A percentile compares a stretch with the other conserved stretches of the same genome.
phyloP scores from a whole-genome alignment of 768 basidiomycete species.

The Mrakia blollopis region DNA sequence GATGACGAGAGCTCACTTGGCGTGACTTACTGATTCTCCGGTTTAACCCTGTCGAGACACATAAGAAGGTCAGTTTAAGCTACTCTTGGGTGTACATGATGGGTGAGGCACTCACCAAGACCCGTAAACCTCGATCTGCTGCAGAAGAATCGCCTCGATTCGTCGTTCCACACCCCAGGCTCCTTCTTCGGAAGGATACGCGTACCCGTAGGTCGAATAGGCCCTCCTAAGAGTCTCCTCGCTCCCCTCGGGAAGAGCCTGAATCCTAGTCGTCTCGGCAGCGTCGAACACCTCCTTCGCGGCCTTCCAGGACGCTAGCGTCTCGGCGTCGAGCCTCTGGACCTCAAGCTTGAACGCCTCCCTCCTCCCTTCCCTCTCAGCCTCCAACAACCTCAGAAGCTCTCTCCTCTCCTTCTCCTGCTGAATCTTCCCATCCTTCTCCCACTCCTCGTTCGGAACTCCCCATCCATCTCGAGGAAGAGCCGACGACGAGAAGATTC shows the following conservation, averaged over 20 bases:
- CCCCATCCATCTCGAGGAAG: slow-evolving; percentile 5
- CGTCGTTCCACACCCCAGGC: background rate
- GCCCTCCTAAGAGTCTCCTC: background rate
- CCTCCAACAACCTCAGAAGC: background rate
- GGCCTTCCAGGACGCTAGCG: background rate
- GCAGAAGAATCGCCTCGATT: background rate
- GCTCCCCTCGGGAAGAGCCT: background rate
- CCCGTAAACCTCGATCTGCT: background rate
- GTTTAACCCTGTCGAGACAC: background rate
- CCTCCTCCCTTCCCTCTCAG: background rate
- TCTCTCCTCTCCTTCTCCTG: background rate
- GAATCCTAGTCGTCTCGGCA: background rate
- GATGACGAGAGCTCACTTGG: background rate
- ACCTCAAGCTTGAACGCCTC: background rate
- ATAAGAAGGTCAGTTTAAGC: background rate
- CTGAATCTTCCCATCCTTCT: background rate
- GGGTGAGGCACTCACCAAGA: background rate
- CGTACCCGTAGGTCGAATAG: too few relatives aligned
- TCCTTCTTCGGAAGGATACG: background rate
- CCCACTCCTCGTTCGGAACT: slow-evolving; percentile 2
- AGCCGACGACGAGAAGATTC: background rate
- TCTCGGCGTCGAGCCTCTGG: background rate
- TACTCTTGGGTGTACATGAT: background rate
- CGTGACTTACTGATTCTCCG: background rate
- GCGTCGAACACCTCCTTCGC: background rate